These are phyloP conservation scores for Colletotrichum sp. DNA, from an alignment of 2,329 filamentous ascomycete genomes.

Conservation along the genomic window DNA sequence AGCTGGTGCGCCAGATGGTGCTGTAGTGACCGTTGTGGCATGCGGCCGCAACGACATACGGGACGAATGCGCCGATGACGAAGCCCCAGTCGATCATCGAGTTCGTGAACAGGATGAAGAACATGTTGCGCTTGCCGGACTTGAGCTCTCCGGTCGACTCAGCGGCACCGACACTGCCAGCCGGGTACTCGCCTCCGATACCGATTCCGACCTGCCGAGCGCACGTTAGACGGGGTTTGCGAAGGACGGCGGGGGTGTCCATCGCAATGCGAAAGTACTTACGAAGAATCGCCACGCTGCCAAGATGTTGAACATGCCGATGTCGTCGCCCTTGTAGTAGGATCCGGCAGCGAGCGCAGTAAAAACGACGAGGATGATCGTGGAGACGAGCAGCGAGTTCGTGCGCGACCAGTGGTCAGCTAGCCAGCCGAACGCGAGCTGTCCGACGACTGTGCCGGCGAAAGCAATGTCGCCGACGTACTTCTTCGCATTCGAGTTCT, in stretches of 20 bases:
- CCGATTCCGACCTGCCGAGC: slow-evolving; percentile 4
- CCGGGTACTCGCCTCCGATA: slow-evolving; percentile 71
- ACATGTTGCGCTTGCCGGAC: slow-evolving; percentile 80
- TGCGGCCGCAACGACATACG: slow-evolving; percentile 59
- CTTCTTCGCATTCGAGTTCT: slow-evolving; percentile 68
- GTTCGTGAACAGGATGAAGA: slow-evolving; percentile 92
- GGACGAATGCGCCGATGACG: slow-evolving; percentile 64
- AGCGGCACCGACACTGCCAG: slow-evolving; percentile 82
- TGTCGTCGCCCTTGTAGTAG: slow-evolving; percentile 72
- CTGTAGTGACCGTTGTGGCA: slow-evolving; percentile 67
- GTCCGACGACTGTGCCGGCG: slow-evolving; percentile 83
- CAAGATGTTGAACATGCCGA: slow-evolving; percentile 77
- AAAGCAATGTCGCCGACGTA: slow-evolving; percentile 87
- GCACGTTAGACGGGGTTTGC: neutral
- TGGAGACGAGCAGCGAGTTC: slow-evolving; percentile 81
- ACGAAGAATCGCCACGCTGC: slow-evolving; percentile 86
- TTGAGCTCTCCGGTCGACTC: slow-evolving; percentile 87
- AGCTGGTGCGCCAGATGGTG: slow-evolving; percentile 80
- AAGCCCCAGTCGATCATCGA: slow-evolving; percentile 86
- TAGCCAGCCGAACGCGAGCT: slow-evolving; percentile 80
- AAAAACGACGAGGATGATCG: slow-evolving; percentile 83
- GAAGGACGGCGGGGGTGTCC: neutral
- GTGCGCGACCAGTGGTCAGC: slow-evolving; percentile 86
- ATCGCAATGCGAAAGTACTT: slow-evolving; percentile 34
- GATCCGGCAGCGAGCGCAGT: slow-evolving; percentile 79